Base-by-base conservation (phyloP, 225 moss, liverwort and hornwort species). In the Antitrichia curtipendula region DNA sequence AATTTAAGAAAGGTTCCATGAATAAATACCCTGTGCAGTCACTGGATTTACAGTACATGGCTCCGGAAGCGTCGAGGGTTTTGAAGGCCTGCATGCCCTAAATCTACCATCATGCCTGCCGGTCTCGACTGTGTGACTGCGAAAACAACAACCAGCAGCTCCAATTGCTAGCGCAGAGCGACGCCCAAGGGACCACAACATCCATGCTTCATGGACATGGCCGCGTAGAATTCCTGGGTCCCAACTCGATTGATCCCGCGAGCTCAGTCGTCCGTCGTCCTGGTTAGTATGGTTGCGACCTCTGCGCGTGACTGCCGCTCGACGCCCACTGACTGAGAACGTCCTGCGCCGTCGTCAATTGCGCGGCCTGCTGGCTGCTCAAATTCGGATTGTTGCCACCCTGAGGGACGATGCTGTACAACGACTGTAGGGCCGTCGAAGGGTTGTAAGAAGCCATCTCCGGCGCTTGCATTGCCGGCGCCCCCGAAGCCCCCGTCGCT, bases 351-450 rank as follows among this genome's bases (percentile, higher is more conserved):
- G 93, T 88, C 62, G 91, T 82, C 89, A 91, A 85, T 85, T 93
- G 93, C 38, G 89, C 86, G 41, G 84, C 89, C 71, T 91, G 91
- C 64, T 91, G 89, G 84, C 86, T 92, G 83, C 71, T 89, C 54
- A 92, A 88, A 80, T 85, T 94, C 34, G 92, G 89, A 81, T 89
- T 91, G 38, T 78, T 90, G 84, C 83, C 64, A 72, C 85, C 83
- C 71, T 92, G 92, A 41, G 93, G 93, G n/a, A 90, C 93, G 32
- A 94, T 92, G 88, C 86, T 93, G 81, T 94, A 94, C 94, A 94
- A 36, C 4, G 91, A 78, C 68, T 94, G 94, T 28, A 94, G 70
- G 49, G 94, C 75, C 32, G 91, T 81, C 65, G 94, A 71, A 5
- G 91, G 89, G 83, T 90, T 91, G 36, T 90, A 93, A 9, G 90